A percentile compares a stretch with the other conserved stretches of the same genome.
phyloP scores from a whole-genome alignment of 2,329 filamentous ascomycete genomes.

The Epichloe festucae region DNA sequence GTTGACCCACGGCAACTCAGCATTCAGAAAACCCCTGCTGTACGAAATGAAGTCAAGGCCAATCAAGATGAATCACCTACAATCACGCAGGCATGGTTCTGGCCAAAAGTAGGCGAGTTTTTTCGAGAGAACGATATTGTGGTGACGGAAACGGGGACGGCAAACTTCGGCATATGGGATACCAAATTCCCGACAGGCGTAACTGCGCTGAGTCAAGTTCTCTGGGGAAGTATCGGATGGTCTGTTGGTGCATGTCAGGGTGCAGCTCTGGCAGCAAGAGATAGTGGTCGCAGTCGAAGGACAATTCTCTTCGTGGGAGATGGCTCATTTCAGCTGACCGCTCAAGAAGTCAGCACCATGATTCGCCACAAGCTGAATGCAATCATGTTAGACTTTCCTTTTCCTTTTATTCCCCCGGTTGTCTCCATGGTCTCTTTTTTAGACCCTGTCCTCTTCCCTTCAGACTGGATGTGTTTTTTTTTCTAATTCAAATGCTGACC shows the following conservation, averaged over 20 bases:
- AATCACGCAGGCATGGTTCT: constrained; percentile 64
- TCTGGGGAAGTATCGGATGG: constrained; percentile 57
- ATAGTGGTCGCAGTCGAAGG: constrained; percentile 43
- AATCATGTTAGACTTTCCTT: constrained; percentile 47
- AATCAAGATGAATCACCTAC: constrained; percentile 24
- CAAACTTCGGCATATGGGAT: constrained; percentile 81
- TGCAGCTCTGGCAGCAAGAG: constrained; percentile 62
- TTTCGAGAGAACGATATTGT: constrained; percentile 66
- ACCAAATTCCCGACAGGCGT: constrained; percentile 67
- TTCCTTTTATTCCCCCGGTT: not conserved
- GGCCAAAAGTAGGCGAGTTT: constrained; percentile 63
- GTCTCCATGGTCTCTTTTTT: not conserved
- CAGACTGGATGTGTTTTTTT: not conserved
- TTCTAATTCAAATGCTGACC: not conserved
- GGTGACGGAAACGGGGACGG: constrained; percentile 76
- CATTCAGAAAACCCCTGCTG: constrained; percentile 37
- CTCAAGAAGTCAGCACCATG: constrained; percentile 76
- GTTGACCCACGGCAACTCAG: constrained; percentile 46
- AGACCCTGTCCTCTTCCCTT: too few relatives aligned
- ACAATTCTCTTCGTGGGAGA: constrained; percentile 84
- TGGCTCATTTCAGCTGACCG: constrained; percentile 74
- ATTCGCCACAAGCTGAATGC: constrained; percentile 60
- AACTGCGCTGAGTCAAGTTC: constrained; percentile 67
- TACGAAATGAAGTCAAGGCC: constrained; percentile 35
- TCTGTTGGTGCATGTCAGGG: constrained; percentile 45